Conservation (phyloP, 805 yeast genomes). For the Sugiyamaella valdiviana region DNA sequence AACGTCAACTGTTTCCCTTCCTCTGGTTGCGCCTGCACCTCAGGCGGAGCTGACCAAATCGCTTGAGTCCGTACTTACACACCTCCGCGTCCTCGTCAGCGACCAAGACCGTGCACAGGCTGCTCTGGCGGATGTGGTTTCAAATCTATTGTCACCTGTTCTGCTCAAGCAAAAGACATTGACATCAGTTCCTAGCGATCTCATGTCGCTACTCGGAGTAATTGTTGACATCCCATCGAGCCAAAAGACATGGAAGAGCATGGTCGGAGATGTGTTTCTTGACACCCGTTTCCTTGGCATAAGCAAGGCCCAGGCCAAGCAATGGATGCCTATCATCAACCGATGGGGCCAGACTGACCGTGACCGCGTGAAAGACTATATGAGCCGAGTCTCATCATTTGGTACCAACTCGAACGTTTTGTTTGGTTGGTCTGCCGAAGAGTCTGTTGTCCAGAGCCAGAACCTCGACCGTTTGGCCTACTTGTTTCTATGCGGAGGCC, state of each 20-base stretch:
- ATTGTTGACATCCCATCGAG: conserved; percentile 26
- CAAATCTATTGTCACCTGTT: conserved; percentile 48
- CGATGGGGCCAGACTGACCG: conserved; percentile 63
- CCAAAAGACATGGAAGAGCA: conserved; percentile 55
- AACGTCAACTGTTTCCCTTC: not conserved
- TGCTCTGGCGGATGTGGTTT: conserved; percentile 46
- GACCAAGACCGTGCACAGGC: conserved; percentile 58
- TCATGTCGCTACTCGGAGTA: conserved; percentile 6
- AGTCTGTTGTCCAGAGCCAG: conserved; percentile 45
- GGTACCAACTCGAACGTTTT: conserved; percentile 52
- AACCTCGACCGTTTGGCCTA: conserved; percentile 60
- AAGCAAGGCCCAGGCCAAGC: conserved; percentile 23
- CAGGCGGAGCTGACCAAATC: conserved; percentile 43
- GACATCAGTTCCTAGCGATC: conserved; percentile 5
- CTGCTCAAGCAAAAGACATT: conserved; percentile 38
- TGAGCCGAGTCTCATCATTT: conserved; percentile 39
- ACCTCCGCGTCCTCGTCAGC: conserved; percentile 38
- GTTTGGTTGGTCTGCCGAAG: conserved; percentile 72
- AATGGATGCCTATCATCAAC: conserved; percentile 52
- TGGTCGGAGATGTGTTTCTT: conserved; percentile 57
- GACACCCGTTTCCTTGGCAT: conserved; percentile 53
- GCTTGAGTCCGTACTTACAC: conserved; percentile 37
- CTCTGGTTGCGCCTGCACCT: not conserved
- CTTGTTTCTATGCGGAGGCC: conserved; percentile 54
- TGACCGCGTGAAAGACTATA: conserved; percentile 48